Conservation (phyloP, 768 basidiomycete species). For the Termitomyces heimii region DNA sequence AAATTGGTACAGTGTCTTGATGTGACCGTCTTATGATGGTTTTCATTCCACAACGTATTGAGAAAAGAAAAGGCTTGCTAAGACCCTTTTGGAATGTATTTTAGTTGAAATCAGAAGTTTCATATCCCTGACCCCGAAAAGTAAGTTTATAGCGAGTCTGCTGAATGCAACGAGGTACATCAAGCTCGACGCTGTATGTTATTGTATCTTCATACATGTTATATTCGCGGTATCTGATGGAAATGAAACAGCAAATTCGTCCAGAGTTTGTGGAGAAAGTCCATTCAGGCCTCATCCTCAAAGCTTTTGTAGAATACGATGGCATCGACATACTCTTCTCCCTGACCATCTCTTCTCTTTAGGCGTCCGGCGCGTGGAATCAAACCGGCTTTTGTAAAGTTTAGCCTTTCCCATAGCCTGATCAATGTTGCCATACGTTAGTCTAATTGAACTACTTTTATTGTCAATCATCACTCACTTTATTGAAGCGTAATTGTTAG, state of each 20-base stretch:
- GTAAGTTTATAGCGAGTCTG: too few species aligned
- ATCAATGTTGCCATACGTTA: background rate
- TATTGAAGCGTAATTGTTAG: constrained; percentile 73
- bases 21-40: background rate
- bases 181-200: background rate
- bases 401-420: constrained; percentile 78
- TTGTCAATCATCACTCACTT: constrained; percentile 33
- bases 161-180: background rate
- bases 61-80: background rate
- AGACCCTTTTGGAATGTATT: background rate
- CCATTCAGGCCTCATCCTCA: constrained; percentile 23
- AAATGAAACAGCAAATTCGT: background rate
- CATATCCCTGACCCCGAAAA: background rate
- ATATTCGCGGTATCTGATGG: background rate
- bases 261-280: background rate
- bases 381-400: constrained; percentile 72
- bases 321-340: constrained; percentile 88
- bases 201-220: background rate
- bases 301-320: constrained; percentile 82
- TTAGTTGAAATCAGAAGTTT: background rate
- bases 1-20: background rate
- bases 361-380: constrained; percentile 77
- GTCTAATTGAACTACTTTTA: background rate
- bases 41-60: background rate
- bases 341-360: constrained; percentile 55